These are phyloP conservation scores for Chytriomyces sp. DNA, from an alignment of 192 early-diverging fungal genomes.

Conservation along the genomic window DNA sequence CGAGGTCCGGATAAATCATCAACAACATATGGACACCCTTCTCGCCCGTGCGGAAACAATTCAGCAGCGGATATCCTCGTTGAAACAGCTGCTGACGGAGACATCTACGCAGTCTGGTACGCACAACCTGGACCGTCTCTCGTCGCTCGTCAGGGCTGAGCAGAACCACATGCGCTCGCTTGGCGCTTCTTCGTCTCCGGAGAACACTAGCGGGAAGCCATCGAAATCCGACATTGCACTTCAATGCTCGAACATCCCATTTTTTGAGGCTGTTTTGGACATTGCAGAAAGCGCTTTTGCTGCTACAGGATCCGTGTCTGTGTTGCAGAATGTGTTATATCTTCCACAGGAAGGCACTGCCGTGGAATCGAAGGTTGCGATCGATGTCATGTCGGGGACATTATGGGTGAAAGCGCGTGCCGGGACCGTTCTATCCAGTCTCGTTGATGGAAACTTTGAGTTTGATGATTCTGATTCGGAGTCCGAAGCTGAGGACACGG, in stretches of 20 bases:
- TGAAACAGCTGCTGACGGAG: not conserved
- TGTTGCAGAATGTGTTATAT: not conserved
- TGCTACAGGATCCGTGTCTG: no score
- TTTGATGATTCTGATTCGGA: slow-evolving; percentile 21
- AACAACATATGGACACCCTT: no score
- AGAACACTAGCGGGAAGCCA: not conserved
- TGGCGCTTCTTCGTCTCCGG: not conserved
- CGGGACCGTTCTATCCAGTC: slow-evolving; percentile 23
- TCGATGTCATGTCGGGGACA: slow-evolving; percentile 37
- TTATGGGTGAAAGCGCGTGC: slow-evolving; percentile 59
- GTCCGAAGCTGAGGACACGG: slow-evolving; percentile 2
- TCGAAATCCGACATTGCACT: not conserved
- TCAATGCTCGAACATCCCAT: slow-evolving; percentile 47
- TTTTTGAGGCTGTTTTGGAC: slow-evolving; percentile 38
- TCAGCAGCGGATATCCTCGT: not conserved
- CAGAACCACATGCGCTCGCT: not conserved
- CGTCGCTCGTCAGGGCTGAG: not conserved
- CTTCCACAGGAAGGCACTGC: not conserved
- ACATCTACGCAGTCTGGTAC: not conserved
- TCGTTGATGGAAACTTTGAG: slow-evolving; percentile 35
- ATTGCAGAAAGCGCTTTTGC: not conserved
- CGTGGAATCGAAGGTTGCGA: slow-evolving; percentile 38
- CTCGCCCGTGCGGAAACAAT: not conserved
- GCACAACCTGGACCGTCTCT: slow-evolving; percentile 5
- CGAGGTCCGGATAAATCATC: no score